phyloP scores from a whole-genome alignment of 2,329 filamentous ascomycete genomes.

The Colletotrichum euphorbiae region DNA sequence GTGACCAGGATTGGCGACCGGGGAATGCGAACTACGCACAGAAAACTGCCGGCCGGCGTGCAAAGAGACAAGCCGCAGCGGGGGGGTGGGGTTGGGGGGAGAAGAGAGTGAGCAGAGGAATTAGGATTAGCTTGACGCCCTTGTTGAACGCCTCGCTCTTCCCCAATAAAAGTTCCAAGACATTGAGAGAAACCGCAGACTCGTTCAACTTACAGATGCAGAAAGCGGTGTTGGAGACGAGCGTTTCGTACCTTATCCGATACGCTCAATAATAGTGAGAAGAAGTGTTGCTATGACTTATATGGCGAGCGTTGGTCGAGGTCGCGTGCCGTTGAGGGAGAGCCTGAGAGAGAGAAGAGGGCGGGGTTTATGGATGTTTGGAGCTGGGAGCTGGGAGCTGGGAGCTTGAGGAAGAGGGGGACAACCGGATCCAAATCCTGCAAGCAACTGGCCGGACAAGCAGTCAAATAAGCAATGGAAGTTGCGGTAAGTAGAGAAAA shows the following conservation, averaged over 20 bases:
- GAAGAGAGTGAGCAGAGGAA: neutral
- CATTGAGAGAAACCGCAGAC: slow-evolving; percentile 24
- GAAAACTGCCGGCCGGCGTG: slow-evolving; percentile 18
- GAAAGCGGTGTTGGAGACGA: neutral
- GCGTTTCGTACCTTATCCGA: neutral
- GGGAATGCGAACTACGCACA: slow-evolving; percentile 20
- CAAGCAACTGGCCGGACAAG: slow-evolving; percentile 18
- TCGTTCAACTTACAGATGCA: slow-evolving; percentile 21
- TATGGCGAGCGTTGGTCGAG: neutral
- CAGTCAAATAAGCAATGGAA: neutral
- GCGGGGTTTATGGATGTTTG: slow-evolving; percentile 4
- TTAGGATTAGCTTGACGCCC: slow-evolving; percentile 21
- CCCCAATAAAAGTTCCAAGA: slow-evolving; percentile 35
- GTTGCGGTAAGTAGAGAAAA: neutral
- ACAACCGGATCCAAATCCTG: neutral
- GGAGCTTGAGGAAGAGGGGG: neutral
- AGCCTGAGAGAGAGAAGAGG: slow-evolving; percentile 9
- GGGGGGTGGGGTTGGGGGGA: slow-evolving; percentile 20
- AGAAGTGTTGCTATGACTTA: neutral
- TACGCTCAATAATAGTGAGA: neutral
- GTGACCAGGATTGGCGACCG: slow-evolving; percentile 2
- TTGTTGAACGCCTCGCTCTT: slow-evolving; percentile 39
- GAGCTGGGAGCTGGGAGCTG: slow-evolving; percentile 13
- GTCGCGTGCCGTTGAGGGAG: slow-evolving; percentile 10
- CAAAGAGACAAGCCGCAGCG: slow-evolving; percentile 32